Evolutionary conservation across 2,329 filamentous ascomycete genomes (phyloP), one percentile per base, ranked within the genome.

Genomic region (Sporothrix brunneoviolacea): DNA sequence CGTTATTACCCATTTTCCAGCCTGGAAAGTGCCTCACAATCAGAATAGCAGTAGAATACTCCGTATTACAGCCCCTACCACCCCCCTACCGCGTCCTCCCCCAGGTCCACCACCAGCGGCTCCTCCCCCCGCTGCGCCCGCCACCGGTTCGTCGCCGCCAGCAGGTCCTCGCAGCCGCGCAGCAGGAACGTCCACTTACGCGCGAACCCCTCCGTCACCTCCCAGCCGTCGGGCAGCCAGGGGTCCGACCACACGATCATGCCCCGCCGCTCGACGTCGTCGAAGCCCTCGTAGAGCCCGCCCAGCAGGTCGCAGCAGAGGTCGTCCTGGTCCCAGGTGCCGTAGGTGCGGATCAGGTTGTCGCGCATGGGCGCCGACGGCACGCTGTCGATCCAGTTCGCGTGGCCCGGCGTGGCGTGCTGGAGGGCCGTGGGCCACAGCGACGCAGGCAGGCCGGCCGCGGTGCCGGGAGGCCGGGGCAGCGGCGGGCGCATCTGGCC

Each of bases 91-190:
- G n/a, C n/a, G n/a, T n/a, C 39, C 16, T 18, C 16, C 4, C 6
- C 27, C 45, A n/a, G 18, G n/a, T 46, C 28, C n/a, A 32, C 30
- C 9, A 13, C 38, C 27, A 61, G 42, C 15, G 54, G 53, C 30
- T 60, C 58, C 38, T 64, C 61, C 8, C 58, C 59, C 12, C 62
- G 52, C 28, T 48, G 18, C 10, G 50, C 53, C 50, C 70, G 58
- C 69, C 70, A 73, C 18, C 57, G 50, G 57, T 74, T 71, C 6
- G 69, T 73, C 16, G 62, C 63, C 19, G 57, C 57, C 28, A 70
- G 50, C 42, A 70, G 63, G 35, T 60, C 55, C 15, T 46, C 55
- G 51, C 71, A 75, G 8, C 66, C 69, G 22, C 58, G 51, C 6
- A 74, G 53, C 21, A 73, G 57, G 48, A 63, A 70, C 4, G 60